Base-by-base conservation (phyloP, 257 asterid species). In the Lycium barbarum region DNA sequence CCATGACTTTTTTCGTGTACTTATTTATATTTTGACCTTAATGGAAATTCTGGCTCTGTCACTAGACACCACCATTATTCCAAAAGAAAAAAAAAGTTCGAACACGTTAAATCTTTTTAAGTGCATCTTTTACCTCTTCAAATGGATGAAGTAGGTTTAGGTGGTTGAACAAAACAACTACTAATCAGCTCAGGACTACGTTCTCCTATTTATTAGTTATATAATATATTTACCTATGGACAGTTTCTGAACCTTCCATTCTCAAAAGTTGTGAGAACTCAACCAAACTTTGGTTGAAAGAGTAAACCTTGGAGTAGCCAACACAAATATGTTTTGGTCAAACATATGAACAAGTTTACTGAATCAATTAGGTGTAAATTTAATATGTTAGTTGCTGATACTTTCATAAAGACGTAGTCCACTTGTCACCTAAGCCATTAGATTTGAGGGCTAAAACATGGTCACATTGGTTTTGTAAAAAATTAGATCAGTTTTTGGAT, bases 161-260 rank as follows among this genome's bases (percentile, higher is more conserved):
- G 82, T 78, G 13, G 82, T 78, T 78, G 82, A 78, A 78, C 65
- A 78, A 53, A 78, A 78, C 26, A 78, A 51, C 62, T 49, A 51
- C 20, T 74, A 74, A 43, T 74, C 40, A 68, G 51, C 76, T 68
- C 13, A 14, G 1, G 76, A 36, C 51, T 14, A 36, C 22, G 45
- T 40, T 40, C 45, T 40, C 45, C 45, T 5, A 6, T 0, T 3
- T 40, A 40, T 40, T 40, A 40, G 45, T 40, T 40, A 2, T 0
- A 6, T 40, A 40, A 6, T 38, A 36, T 68, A 7, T 68, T 38
- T 68, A 38, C 51, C 59, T 54, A 54, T 54, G 58, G 7, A 54
- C 59, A 54, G 59, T 54, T 54, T 54, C 59, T 54, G 59, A 54
- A 63, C 71, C 22, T 49, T 74, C 62, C 43, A 49, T 49, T 76